These are phyloP conservation scores for Colletotrichum sp. DNA, from an alignment of 2,329 filamentous ascomycete species.

Conservation along the genomic window DNA sequence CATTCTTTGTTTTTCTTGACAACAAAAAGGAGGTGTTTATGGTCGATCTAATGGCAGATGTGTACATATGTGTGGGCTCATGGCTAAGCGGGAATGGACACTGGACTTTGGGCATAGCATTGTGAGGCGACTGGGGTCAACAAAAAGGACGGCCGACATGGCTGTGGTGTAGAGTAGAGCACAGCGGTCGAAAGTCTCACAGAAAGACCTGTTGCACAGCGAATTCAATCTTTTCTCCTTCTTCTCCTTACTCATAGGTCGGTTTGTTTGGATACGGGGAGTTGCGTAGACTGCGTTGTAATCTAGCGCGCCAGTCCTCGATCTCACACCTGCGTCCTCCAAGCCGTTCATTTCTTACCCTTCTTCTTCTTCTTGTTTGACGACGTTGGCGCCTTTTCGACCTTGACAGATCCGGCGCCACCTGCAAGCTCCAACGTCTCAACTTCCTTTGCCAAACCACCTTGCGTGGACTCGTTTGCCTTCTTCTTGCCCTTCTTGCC, in stretches of 20 bases:
- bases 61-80: constrained; percentile 6
- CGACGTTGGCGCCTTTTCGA: constrained; percentile 59
- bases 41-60: not conserved
- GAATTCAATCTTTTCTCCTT: not conserved
- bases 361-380: constrained; percentile 57
- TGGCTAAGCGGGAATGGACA: constrained; percentile 11
- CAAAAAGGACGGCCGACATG: not conserved
- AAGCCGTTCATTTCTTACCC: constrained; percentile 53
- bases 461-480: constrained; percentile 80
- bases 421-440: constrained; percentile 69
- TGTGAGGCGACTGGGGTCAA: constrained; percentile 1
- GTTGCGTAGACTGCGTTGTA: not conserved
- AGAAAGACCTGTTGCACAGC: not conserved
- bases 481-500: constrained; percentile 91
- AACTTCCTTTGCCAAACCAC: constrained; percentile 79
- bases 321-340: not conserved
- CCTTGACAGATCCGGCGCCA: constrained; percentile 66
- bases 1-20: constrained; percentile 6
- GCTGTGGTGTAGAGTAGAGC: not conserved
- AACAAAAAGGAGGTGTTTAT: not conserved
- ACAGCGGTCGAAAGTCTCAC: not conserved
- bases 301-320: not conserved
- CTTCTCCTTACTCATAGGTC: not conserved
- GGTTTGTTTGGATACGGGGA: no score
- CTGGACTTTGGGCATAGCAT: constrained; percentile 14